Conservation (phyloP, 495 filamentous ascomycete species). For the Talaromyces borbonicus region DNA sequence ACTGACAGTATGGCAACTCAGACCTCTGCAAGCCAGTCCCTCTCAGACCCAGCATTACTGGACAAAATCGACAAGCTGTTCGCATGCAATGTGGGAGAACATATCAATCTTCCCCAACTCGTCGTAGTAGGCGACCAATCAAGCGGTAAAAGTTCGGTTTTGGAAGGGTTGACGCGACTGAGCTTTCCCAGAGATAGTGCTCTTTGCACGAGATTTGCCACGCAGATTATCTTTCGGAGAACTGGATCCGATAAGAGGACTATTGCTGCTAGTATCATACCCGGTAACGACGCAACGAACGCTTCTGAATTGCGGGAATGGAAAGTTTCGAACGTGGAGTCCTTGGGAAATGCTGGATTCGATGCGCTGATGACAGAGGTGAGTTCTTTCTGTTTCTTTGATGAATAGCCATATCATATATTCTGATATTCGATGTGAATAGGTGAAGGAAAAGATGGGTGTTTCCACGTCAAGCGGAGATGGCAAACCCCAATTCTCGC, state of each 20-base stretch:
- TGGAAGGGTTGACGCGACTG: conserved; percentile 35
- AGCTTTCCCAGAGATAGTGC: conserved; percentile 32
- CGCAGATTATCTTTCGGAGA: conserved; percentile 40
- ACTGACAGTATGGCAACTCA: neutral
- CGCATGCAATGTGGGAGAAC: conserved; percentile 31
- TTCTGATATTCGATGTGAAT: no score
- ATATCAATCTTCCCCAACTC: conserved; percentile 27
- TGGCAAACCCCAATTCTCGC: conserved; percentile 24
- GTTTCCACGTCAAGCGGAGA: neutral
- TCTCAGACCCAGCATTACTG: conserved; percentile 25
- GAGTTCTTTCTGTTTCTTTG: neutral
- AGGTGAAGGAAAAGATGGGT: neutral
- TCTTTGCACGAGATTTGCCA: conserved; percentile 37
- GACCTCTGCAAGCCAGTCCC: neutral
- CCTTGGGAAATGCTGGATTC: conserved; percentile 13
- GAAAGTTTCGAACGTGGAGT: conserved; percentile 5
- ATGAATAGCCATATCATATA: neutral
- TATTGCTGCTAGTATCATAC: conserved; percentile 19
- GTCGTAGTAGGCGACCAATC: conserved; percentile 36
- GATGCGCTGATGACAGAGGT: conserved; percentile 18
- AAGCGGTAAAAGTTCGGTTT: conserved; percentile 35
- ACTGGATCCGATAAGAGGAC: conserved; percentile 1
- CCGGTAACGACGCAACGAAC: conserved; percentile 15
- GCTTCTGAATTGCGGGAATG: conserved; percentile 17
- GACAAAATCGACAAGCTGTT: conserved; percentile 35